Evolutionary conservation across 2,329 filamentous ascomycete genomes (phyloP), one percentile per base, ranked within the genome.

Genomic region (Stemphylium beticola): DNA sequence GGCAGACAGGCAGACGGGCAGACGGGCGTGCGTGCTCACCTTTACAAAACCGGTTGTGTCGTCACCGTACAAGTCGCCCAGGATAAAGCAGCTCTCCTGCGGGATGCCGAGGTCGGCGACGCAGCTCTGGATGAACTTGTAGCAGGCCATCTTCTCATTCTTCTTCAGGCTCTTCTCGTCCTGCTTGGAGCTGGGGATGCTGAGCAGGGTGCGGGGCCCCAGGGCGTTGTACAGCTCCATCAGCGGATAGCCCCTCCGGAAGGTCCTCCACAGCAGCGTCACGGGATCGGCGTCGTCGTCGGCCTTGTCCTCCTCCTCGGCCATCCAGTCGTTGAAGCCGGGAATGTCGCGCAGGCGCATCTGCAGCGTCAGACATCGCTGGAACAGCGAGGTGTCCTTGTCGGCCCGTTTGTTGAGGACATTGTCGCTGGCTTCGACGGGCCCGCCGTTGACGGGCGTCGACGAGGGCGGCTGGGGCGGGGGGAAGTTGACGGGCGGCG

Each of bases 1-100:
- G 4, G 31, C 4, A 8, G 10, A 34, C 17, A 4, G 18, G 5
- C 15, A 10, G 8, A 34, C 4, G 18, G 4, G 31, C 4, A 8
- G 10, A 34, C 17, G 4, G 18, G 4, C 17, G 26, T 10, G 26
- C 22, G 26, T 46, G 39, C 52, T 56, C 64, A 92, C 91, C 85
- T 98, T 98, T 64, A 97, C 92, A 74, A 99, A 98, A 3, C 95
- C 95, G 39, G 92, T 97, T 1, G 95, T 99, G 76, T 97, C 96
- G 67, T 93, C 92, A 49, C 92, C 91, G 76, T 95, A 93, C 40
- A 98, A 80, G 76, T 99, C 93, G 53, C 87, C 90, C 66, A 99
- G 89, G 67, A 96, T 90, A 75, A 98, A 98, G 69, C 91, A 93
- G 58, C 96, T 92, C 42, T 88, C 84, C 4, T 91, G 82, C 2